These are phyloP conservation scores for Amaranthus hypochondriacus DNA, from an alignment of 148 eudicot genomes.

Conservation along the genomic window DNA sequence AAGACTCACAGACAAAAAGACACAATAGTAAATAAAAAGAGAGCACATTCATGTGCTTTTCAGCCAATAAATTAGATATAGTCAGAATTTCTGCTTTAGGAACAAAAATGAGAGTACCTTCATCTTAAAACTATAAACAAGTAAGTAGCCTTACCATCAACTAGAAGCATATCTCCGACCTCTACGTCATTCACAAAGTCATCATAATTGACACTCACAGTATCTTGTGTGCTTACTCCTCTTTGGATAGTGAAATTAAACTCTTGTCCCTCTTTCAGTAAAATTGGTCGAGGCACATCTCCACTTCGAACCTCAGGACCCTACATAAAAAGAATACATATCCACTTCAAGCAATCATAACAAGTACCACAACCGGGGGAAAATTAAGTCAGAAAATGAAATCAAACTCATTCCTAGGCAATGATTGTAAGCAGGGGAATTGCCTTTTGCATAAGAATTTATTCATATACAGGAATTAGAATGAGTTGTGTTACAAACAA, in stretches of 20 bases:
- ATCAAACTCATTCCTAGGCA: not conserved
- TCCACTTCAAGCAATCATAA: conserved; percentile 10
- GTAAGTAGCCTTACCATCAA: conserved; percentile 74
- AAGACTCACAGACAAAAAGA: not conserved
- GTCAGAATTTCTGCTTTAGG: not conserved
- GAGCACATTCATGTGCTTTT: not conserved
- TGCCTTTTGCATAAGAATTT: not conserved
- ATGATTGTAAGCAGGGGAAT: not conserved
- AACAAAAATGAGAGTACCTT: not conserved
- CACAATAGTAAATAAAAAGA: too few relatives aligned
- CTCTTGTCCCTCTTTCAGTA: conserved; percentile 85
- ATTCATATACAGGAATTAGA: not conserved
- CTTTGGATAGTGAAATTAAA: conserved; percentile 86
- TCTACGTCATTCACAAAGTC: conserved; percentile 94
- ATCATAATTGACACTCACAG: conserved; percentile 96
- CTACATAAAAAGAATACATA: conserved; percentile 32
- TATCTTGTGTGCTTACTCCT: conserved; percentile 79
- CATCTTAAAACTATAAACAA: not conserved
- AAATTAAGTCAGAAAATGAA: not conserved
- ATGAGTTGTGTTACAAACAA: not conserved
- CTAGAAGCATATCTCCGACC: conserved; percentile 75
- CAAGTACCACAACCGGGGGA: not conserved
- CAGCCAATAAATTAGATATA: not conserved
- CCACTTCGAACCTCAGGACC: conserved; percentile 99
- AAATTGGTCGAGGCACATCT: conserved; percentile 84